Conservation (phyloP, 2,329 filamentous ascomycete genomes). For the Fusarium humuli region DNA sequence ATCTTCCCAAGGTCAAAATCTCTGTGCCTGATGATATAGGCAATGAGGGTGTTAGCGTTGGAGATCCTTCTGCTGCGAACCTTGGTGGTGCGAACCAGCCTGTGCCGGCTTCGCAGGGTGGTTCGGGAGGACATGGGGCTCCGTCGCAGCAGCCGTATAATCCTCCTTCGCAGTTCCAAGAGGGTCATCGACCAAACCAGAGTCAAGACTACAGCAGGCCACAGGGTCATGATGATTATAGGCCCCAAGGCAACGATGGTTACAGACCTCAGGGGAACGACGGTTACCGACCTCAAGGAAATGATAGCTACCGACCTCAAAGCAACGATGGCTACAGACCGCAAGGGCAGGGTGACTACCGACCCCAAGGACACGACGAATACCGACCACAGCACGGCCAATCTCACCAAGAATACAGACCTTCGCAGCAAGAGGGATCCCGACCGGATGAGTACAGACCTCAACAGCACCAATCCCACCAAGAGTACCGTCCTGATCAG, state of each 20-base stretch:
- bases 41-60: conserved; percentile 59
- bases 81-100: conserved; percentile 50
- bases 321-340: conserved; percentile 4
- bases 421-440: conserved; percentile 17
- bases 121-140: conserved; percentile 31
- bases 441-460: conserved; percentile 27
- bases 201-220: conserved; percentile 1
- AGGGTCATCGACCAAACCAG: conserved; percentile 34
- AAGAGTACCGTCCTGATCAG: conserved; percentile 43
- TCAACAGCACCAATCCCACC: conserved; percentile 25
- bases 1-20: conserved; percentile 60
- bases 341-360: conserved; percentile 6
- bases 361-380: conserved; percentile 13
- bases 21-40: conserved; percentile 60
- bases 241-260: conserved; percentile 1
- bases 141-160: conserved; percentile 37
- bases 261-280: conserved; percentile 4
- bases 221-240: conserved; percentile 27
- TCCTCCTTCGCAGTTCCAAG: conserved; percentile 41
- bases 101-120: conserved; percentile 40
- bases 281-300: conserved; percentile 2
- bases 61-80: conserved; percentile 51
- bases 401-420: conserved; percentile 19
- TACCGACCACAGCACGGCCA: conserved; percentile 15
- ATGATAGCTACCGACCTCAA: conserved; percentile 11